Evolutionary conservation across 176 grass and related monocot genomes (phyloP), one percentile per base, ranked within the genome.

Genomic region (Neostapfia colusana): DNA sequence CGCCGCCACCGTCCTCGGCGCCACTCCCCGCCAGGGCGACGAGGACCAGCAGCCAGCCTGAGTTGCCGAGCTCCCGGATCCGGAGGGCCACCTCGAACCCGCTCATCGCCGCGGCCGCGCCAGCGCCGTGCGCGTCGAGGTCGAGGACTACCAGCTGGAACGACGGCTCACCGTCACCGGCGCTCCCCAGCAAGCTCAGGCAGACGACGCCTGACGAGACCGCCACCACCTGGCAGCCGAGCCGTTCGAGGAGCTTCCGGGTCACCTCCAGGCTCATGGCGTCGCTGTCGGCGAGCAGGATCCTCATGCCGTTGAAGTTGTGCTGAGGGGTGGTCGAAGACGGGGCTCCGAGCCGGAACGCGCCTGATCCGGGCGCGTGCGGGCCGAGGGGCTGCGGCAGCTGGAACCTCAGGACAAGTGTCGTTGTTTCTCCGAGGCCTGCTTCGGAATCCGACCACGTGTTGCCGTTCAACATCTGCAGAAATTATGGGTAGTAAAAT

Each of bases 381-480:
- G 55, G 23, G 5, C 12, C 26, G 10, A 58, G 55, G 23, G 55
- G 13, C 3, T 58, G 55, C 55, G 26, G 55, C 21, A 51, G 74
- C 60, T 77, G 60, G 74, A 77, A 77, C 11, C 48, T 42, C 44
- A 77, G 74, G 74, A 65, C 2, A 11, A 77, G 74, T 44, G 3
- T 77, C 74, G 65, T 65, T 60, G 27, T 21, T 5, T 77, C 60
- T 16, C 44, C 74, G 0, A 38, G 27, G 23, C 55, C 24, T 49
- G 14, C 45, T 14, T 58, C 50, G 3, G 71, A 16, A n/a, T 83
- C 49, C 2, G 14, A 66, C 71, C 80, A 25, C 71, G 75, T 67
- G 62, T 42, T 75, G 5, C 80, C 80, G 2, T 59, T 74, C 80
- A 75, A 75, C 71, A 83, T 75, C 80, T 83, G 71, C 20, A 74